These are phyloP conservation scores for Xerocomellus chrysenteron DNA, from an alignment of 768 basidiomycete genomes.

Conservation along the genomic window DNA sequence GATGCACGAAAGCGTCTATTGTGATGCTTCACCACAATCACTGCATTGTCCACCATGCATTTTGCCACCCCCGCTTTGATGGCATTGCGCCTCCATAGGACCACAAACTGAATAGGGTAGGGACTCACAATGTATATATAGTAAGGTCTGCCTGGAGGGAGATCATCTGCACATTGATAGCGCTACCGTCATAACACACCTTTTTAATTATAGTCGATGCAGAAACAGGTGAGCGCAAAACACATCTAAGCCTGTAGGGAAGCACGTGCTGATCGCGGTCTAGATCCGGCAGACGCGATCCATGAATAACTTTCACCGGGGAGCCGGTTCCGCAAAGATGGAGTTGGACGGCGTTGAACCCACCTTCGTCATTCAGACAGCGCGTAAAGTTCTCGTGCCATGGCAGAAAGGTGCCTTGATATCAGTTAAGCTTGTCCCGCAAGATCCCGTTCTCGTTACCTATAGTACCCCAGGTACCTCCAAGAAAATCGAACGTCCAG, in stretches of 20 bases:
- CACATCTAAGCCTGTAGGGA: conserved; percentile 17
- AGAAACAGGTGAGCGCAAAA: conserved; percentile 15
- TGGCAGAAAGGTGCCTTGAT: conserved; percentile 23
- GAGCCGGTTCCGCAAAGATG: neutral
- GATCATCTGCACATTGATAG: conserved; percentile 14
- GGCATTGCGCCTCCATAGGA: conserved; percentile 2
- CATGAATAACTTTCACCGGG: conserved; percentile 13
- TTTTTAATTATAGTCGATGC: conserved; percentile 26
- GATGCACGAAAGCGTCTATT: conserved; percentile 19
- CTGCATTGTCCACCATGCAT: conserved; percentile 21
- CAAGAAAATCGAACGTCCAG: conserved; percentile 12
- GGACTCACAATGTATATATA: conserved; percentile 17
- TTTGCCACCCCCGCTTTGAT: conserved; percentile 21
- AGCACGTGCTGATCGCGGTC: conserved; percentile 26
- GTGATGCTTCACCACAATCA: conserved; percentile 1
- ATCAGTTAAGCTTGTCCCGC: conserved; percentile 11
- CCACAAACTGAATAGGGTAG: conserved; percentile 2
- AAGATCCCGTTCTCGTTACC: conserved; percentile 1
- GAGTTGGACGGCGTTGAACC: conserved; percentile 7
- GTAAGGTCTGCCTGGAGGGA: conserved; percentile 1
- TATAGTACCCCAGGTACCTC: conserved; percentile 25
- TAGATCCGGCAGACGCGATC: conserved; percentile 18
- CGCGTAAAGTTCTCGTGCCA: conserved; percentile 17
- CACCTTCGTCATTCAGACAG: conserved; percentile 26
- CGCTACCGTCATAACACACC: conserved; percentile 22